Evolutionary conservation across 1,139 yeast genomes (phyloP), one percentile per base, ranked within the genome.

Genomic region (Debaryomyces subglobosus): DNA sequence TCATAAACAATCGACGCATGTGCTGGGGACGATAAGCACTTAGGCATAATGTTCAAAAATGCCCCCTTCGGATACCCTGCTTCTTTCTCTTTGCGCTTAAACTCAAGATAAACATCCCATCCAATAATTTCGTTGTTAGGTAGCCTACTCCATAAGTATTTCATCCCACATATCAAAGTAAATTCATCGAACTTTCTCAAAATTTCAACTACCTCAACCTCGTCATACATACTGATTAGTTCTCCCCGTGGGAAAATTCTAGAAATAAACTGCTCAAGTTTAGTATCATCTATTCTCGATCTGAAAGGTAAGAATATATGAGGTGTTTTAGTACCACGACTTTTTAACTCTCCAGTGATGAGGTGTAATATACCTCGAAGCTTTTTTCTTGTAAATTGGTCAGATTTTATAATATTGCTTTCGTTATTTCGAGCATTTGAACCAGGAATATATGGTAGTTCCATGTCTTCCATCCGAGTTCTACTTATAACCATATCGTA

Each of bases 1-100:
- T 89, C 96, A 62, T 88, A 89, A 5, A 89, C 94, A 8, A 91
- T 89, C 2, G 94, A 86, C 0, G 96, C 96, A 70, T 90, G 97
- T 8, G 92, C 86, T 3, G 94, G 89, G 0, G 96, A 86, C 7
- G 87, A 81, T 27, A 89, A 72, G 65, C 96, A 88, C 53, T 84
- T 84, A 5, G 96, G 96, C 89, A 90, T 86, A 47, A 86, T 81
- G 44, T 85, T 85, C 46, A 89, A 69, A 61, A 90, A 90, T 0
- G 96, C 89, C 59, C 80, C 77, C 57, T 79, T 76, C n/a, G 94
- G 89, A 59, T 77, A 81, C 33, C 84, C 78, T 18, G 81, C 81
- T 47, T 82, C 85, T 45, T 76, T 77, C 63, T 90, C 97, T 49
- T 81, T 72, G 29, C 79, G 72, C 57, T 78, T 84, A 64, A 86